Evolutionary conservation across 1,284 basidiomycete species (phyloP), one percentile per base, ranked within the genome.

Genomic region (Trametes hirsuta): DNA sequence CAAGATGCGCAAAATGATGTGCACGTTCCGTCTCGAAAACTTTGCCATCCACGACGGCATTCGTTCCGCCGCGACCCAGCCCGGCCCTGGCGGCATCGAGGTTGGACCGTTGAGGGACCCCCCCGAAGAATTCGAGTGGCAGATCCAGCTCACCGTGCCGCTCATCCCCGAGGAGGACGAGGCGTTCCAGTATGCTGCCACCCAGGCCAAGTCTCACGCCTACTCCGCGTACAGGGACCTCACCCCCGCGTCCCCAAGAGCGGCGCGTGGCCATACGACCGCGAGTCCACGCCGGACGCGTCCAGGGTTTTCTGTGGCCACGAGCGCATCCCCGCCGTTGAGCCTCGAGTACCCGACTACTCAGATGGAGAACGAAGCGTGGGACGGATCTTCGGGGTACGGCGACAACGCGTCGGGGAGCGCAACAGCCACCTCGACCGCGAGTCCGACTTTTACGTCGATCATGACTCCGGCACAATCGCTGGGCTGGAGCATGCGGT

Each of bases 1-100:
- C 47, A 79, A 81, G 44, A 90, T 90, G 89, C 82, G 84, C 52
- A 76, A 77, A 53, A 84, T 90, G 83, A 91, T 91, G 89, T 81
- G 82, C 56, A 84, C 86, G 12, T 90, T 91, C 71, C 81, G 90
- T 10, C 80, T 91, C 64, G 86, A 91, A 69, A 89, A 88, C 0
- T 91, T 91, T 66, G 81, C 87, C 9, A 84, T 88, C 71, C 86
- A 90, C 64, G 84, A 81, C 58, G 81, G 78, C 59, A 76, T 75
- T 55, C 63, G 65, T 56, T 63, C 61, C 47, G 66, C 68, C 15
- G 69, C 65, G 8, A 62, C 61, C 25, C 61, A 65, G 55, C 59
- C 63, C 22, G 68, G 66, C 47, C 61, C 66, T 15, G 61, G 63
- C 45, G 70, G 69, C 18, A 67, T 71, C 55, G 65, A 66, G 53